Conservation (phyloP, 2,329 filamentous ascomycete species). For the Taxawa tesnikishii region DNA sequence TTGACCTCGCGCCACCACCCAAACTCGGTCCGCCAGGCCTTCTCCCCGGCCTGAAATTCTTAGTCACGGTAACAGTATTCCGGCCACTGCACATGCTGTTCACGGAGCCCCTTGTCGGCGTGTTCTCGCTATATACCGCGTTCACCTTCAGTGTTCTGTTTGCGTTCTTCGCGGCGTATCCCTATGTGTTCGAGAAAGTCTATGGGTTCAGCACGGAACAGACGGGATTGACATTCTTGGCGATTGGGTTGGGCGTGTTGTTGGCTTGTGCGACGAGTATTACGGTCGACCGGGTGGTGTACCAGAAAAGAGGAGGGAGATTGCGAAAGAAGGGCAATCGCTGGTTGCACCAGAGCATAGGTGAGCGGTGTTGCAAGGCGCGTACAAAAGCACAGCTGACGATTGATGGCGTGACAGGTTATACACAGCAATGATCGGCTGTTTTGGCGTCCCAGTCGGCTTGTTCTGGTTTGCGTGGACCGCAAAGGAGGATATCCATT, state of each 20-base stretch:
- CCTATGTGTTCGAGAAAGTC: slow-evolving; percentile 13
- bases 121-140: slow-evolving; percentile 18
- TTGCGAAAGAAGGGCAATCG: slow-evolving; percentile 13
- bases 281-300: slow-evolving; percentile 23
- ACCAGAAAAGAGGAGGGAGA: slow-evolving; percentile 19
- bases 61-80: slow-evolving; percentile 15
- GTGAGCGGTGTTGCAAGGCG: not conserved
- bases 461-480: slow-evolving; percentile 30
- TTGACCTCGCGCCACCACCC: slow-evolving; percentile 15
- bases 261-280: slow-evolving; percentile 18
- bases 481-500: slow-evolving; percentile 21
- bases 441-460: slow-evolving; percentile 7
- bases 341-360: slow-evolving; percentile 21
- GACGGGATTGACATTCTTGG: slow-evolving; percentile 14
- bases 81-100: slow-evolving; percentile 21
- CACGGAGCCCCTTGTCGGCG: slow-evolving; percentile 22
- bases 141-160: slow-evolving; percentile 19
- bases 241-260: slow-evolving; percentile 11
- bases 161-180: slow-evolving; percentile 20
- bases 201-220: slow-evolving; percentile 12
- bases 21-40: not conserved
- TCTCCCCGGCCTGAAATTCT: slow-evolving; percentile 1
- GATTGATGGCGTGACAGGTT: slow-evolving; percentile 3
- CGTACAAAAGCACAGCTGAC: slow-evolving; percentile 3
- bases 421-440: slow-evolving; percentile 1